phyloP scores from a whole-genome alignment of 805 yeast genomes.

The Cyberlindnera veronae region DNA sequence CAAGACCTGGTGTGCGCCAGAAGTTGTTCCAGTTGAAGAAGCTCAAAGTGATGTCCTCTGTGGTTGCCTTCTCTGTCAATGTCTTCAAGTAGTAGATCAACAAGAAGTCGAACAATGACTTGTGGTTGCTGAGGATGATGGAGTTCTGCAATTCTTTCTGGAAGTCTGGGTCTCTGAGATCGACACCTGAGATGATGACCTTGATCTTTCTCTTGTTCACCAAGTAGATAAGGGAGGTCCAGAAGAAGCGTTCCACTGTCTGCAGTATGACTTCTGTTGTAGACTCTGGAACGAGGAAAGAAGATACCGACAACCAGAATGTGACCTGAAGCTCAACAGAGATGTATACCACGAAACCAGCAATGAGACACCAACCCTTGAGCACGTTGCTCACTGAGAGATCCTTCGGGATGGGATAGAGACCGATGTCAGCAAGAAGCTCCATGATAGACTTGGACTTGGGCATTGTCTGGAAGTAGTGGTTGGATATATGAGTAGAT shows the following conservation, averaged over 20 bases:
- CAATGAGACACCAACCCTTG: conserved; percentile 22
- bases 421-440: conserved; percentile 20
- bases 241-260: conserved; percentile 12
- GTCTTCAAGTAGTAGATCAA: conserved; percentile 39
- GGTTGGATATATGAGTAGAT: not conserved
- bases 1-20: conserved; percentile 57
- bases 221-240: conserved; percentile 19
- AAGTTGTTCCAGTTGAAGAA: conserved; percentile 70
- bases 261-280: conserved; percentile 1
- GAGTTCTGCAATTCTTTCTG: conserved; percentile 32
- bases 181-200: conserved; percentile 26
- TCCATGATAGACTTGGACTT: conserved; percentile 9
- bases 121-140: conserved; percentile 52
- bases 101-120: conserved; percentile 62
- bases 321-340: conserved; percentile 9
- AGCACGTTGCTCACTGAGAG: conserved; percentile 15
- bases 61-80: conserved; percentile 25
- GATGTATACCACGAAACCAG: conserved; percentile 10
- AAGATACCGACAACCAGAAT: conserved; percentile 5
- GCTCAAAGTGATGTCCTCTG: conserved; percentile 31
- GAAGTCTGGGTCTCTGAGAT: conserved; percentile 21
- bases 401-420: conserved; percentile 21
- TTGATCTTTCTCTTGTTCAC: conserved; percentile 25
- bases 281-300: conserved; percentile 4
- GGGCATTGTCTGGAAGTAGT: conserved; percentile 1